Evolutionary conservation across 2,329 filamentous ascomycete genomes (phyloP).

Genomic region (Tolypocladium sp.): DNA sequence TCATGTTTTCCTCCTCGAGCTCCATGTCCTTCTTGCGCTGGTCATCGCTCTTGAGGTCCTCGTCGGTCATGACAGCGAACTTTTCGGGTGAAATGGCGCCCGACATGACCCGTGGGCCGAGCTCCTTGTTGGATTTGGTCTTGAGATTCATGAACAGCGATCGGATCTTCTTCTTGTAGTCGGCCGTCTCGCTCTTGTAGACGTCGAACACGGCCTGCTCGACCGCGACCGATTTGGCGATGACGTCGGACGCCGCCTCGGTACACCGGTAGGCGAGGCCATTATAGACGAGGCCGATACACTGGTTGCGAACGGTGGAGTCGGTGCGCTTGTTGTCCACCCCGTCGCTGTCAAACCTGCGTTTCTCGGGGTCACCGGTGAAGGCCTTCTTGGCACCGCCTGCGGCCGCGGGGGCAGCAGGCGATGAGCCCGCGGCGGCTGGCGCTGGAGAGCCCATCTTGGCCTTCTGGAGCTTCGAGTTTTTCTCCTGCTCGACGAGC

Average conservation of each 20-base stretch:
- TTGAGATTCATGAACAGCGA: slow-evolving; percentile 93
- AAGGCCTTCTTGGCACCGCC: slow-evolving; percentile 35
- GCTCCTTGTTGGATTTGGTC: slow-evolving; percentile 73
- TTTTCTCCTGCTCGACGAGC: slow-evolving; percentile 59
- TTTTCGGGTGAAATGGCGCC: slow-evolving; percentile 62
- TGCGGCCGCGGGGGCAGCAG: slow-evolving; percentile 37
- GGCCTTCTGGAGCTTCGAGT: slow-evolving; percentile 32
- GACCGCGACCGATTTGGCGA: slow-evolving; percentile 70
- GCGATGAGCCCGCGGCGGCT: slow-evolving; percentile 42
- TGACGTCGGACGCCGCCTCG: slow-evolving; percentile 60
- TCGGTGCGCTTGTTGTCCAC: slow-evolving; percentile 70
- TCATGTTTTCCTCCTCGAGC: slow-evolving; percentile 88
- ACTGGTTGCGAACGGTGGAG: slow-evolving; percentile 67
- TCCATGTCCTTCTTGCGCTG: slow-evolving; percentile 66
- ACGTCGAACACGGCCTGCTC: slow-evolving; percentile 67
- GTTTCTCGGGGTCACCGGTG: slow-evolving; percentile 64
- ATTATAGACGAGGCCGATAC: slow-evolving; percentile 88
- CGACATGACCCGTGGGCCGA: slow-evolving; percentile 66
- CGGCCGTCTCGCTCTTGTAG: slow-evolving; percentile 60
- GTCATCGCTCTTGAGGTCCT: slow-evolving; percentile 84
- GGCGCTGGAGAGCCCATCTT: slow-evolving; percentile 31
- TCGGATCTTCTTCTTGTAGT: slow-evolving; percentile 83
- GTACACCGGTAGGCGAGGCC: slow-evolving; percentile 66
- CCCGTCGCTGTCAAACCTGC: slow-evolving; percentile 73
- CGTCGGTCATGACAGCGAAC: slow-evolving; percentile 80